Evolutionary conservation across 352 stramenopile species (phyloP).

Genomic region (Pythium aristosporum): DNA sequence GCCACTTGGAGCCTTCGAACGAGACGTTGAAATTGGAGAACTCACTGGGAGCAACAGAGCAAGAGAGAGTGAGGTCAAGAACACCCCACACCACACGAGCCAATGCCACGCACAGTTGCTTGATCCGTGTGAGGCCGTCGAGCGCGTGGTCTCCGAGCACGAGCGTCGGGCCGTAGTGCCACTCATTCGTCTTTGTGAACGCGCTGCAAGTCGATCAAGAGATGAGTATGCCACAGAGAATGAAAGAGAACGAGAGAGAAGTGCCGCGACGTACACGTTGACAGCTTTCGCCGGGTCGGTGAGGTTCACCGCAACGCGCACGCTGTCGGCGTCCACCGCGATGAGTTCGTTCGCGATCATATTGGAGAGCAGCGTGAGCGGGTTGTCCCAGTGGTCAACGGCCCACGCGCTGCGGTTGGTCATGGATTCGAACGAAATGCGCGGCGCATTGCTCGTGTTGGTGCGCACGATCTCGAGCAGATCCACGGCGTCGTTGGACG

Average conservation of each 20-base stretch:
- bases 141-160: slow-evolving; percentile 25
- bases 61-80: not conserved
- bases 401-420: slow-evolving; percentile 20
- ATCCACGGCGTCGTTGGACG: slow-evolving; percentile 18
- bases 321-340: slow-evolving; percentile 3
- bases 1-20: slow-evolving; percentile 26
- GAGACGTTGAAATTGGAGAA: slow-evolving; percentile 31
- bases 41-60: slow-evolving; percentile 2
- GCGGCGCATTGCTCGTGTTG: slow-evolving; percentile 7
- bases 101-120: slow-evolving; percentile 21
- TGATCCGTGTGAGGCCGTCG: slow-evolving; percentile 18
- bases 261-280: slow-evolving; percentile 14
- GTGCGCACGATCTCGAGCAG: slow-evolving; percentile 24
- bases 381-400: slow-evolving; percentile 27
- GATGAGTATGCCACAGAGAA: not conserved
- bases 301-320: slow-evolving; percentile 22
- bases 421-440: slow-evolving; percentile 26
- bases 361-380: slow-evolving; percentile 24
- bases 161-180: slow-evolving; percentile 21
- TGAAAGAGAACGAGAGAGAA: not conserved
- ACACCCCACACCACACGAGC: too few relatives aligned
- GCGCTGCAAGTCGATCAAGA: slow-evolving; percentile 1
- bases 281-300: slow-evolving; percentile 6
- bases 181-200: slow-evolving; percentile 18
- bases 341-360: slow-evolving; percentile 28